Base-by-base conservation (phyloP, 768 basidiomycete species). In the Cyclocybe aegerita region DNA sequence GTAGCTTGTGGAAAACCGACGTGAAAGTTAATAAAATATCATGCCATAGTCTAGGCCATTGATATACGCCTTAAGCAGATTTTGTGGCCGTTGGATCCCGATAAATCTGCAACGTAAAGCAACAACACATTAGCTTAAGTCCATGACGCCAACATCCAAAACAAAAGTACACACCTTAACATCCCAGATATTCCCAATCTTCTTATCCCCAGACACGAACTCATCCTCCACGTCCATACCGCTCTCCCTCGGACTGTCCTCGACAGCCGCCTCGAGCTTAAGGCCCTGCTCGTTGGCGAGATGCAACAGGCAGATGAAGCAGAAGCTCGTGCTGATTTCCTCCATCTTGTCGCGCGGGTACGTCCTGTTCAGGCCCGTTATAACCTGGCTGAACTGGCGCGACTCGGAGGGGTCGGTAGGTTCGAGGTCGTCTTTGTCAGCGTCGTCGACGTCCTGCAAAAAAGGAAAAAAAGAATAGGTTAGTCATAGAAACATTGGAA, bases 321-420 rank as follows among this genome's bases (percentile, higher is more conserved):
- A 98, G 83, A 96, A 98, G 56, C 93, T 96, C 11, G 97, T 98
- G 66, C 94, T 97, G 64, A 98, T 97, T 56, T 99, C 97, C 36
- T 88, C 88, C 88, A 98, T 90, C 74, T 96, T 98, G 38, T 98
- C 95, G 51, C 73, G 72, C 0, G 96, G 93, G 67, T 98, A 98
- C 5, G 88, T 82, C 45, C 72, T 77, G 57, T 90, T 84, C 32
- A 99, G 78, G 12, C 85, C 85, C 1, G 84, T 78, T 57, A 98
- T 90, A 55, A 98, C 94, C 48, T 83, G 79, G 49, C 82, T 82
- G 66, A 93, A 93, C 47, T 80, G 77, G 11, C 88, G 78, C 7
- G 79, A 77, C 49, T 90, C 88, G 0, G 69, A 61, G 1, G 87
- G 83, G 60, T 88, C 81, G 1, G 88, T 89, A 4, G 74, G 73